Base-by-base conservation (phyloP, 805 yeast genomes). In the Kuraishia piskuri region DNA sequence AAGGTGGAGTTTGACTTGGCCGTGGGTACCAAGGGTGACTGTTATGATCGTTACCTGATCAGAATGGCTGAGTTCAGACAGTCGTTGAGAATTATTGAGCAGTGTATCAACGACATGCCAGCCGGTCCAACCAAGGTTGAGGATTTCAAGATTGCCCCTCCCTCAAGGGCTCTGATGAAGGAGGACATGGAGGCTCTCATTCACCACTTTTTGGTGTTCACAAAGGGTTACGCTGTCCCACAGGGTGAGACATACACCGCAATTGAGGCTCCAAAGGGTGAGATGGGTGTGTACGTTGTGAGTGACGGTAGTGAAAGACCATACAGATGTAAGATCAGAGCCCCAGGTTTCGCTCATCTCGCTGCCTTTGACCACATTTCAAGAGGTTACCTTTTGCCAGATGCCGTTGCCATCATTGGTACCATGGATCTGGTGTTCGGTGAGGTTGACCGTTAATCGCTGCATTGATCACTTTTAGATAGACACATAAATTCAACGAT, bases 361-460 rank as follows among this genome's bases (percentile, higher is more conserved):
- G 94, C 85, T 59, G 96, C 94, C 10, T 87, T 89, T 63, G 96
- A 89, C 70, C 90, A 86, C 67, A 82, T 89, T 60, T 77, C 94
- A 36, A 83, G 94, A 70, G 92, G 94, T 63, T 88, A 88, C 70
- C 84, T 85, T 73, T 75, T 89, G 68, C 94, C 96, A 54, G 96
- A 89, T 72, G 92, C 94, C 23, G 96, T 89, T 54, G 96, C 96
- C 53, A 89, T 89, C 66, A 88, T 89, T 65, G 96, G 96, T 75
- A 89, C 96, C 56, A 88, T 89, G 96, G 96, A 89, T 75, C 80
- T 89, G 70, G 96, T 89, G 69, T 89, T 89, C 67, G 96, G 96
- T 65, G 96, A 89, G 72, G 96, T 89, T 62, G 96, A 89, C 75
- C 90, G 96, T 74, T 88, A 75, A 67, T 24, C 44, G 20, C 24